A percentile compares a stretch with the other conserved stretches of the same genome.
Evolutionary conservation across 129 eudicot genomes (phyloP).

Genomic region (Mikania micrantha): DNA sequence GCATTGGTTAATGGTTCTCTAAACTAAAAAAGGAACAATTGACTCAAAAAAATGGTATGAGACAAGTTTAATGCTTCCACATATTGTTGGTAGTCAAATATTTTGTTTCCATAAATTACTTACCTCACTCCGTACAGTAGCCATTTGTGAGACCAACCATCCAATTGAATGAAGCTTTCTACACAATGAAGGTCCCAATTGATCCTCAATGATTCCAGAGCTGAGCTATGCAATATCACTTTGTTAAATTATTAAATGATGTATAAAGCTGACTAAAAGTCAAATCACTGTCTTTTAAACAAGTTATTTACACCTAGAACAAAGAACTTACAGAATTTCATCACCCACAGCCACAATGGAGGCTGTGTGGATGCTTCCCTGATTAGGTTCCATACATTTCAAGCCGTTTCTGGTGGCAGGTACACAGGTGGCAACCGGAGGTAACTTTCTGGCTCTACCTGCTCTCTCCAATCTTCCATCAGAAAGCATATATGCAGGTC

Average conservation of each 20-base stretch:
- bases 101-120: conserved; percentile 11
- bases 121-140: conserved; percentile 65
- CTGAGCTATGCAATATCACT: conserved; percentile 72
- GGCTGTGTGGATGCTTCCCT: conserved; percentile 45
- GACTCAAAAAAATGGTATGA: background rate
- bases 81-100: background rate
- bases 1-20: background rate
- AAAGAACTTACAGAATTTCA: conserved; percentile 82
- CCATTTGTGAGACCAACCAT: conserved; percentile 61
- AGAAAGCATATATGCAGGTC: conserved; percentile 75
- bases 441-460: conserved; percentile 62
- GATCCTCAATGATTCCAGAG: conserved; percentile 68
- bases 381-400: conserved; percentile 26
- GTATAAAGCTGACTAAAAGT: background rate
- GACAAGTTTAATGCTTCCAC: background rate
- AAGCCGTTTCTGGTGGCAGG: conserved; percentile 53
- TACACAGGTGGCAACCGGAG: conserved; percentile 21
- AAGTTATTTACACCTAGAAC: conserved; percentile 7
- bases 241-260: background rate
- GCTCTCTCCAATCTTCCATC: conserved; percentile 97
- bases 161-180: conserved; percentile 69
- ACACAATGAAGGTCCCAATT: conserved; percentile 54
- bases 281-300: background rate
- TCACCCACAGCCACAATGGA: conserved; percentile 89
- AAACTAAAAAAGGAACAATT: background rate